phyloP scores from a whole-genome alignment of 305 asterid species.

The Fraxinus dipetala region DNA sequence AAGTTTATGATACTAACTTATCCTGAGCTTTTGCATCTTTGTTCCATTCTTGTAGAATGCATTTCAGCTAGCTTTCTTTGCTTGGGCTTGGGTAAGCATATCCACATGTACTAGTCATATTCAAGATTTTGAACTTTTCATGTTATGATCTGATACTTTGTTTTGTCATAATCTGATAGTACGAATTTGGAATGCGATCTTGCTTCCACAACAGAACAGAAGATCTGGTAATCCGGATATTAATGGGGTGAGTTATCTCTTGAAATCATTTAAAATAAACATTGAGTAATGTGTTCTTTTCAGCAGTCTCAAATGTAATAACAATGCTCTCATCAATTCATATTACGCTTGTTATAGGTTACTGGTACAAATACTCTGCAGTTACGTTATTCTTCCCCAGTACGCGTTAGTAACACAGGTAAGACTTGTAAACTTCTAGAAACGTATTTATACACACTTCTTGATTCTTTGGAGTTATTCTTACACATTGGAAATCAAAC shows the following conservation, averaged over 20 bases:
- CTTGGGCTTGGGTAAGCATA: constrained; percentile 61
- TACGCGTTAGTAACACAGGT: constrained; percentile 63
- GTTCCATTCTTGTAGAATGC: constrained; percentile 35
- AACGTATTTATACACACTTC: neutral
- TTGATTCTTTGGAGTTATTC: neutral
- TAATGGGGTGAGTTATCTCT: constrained; percentile 47
- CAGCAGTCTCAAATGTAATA: neutral
- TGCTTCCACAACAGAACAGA: constrained; percentile 43
- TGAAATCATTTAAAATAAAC: neutral
- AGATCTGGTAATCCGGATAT: constrained; percentile 45
- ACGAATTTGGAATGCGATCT: constrained; percentile 48
- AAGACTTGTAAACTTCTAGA: neutral
- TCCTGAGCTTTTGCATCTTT: constrained; percentile 15
- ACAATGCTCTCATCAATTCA: neutral
- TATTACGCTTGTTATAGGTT: constrained; percentile 32
- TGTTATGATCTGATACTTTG: constrained; percentile 11
- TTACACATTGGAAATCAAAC: neutral
- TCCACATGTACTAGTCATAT: neutral
- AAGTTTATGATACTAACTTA: neutral
- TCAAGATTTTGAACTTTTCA: neutral
- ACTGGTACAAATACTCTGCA: constrained; percentile 47
- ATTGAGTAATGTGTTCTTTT: neutral
- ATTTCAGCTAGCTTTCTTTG: constrained; percentile 58
- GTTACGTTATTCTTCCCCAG: constrained; percentile 58
- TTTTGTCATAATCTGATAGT: constrained; percentile 26